phyloP scores from a whole-genome alignment of 1,284 basidiomycete species.

The Takashimella koratensis region DNA sequence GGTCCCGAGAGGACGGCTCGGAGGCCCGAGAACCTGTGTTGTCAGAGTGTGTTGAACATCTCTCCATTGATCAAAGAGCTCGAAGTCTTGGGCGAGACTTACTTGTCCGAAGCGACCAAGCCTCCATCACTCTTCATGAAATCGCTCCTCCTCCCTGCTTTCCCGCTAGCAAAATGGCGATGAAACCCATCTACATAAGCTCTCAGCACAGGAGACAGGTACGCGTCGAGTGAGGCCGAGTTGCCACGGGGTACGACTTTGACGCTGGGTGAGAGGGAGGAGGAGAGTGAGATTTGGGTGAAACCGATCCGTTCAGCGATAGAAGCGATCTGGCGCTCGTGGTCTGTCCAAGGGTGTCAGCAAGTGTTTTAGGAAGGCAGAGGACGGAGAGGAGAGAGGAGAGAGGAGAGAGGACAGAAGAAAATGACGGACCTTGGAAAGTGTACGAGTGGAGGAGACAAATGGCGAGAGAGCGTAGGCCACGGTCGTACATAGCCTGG shows the following conservation, averaged over 20 bases:
- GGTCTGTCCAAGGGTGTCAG: conserved; percentile 73
- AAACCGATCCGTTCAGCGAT: conserved; percentile 79
- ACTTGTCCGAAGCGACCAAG: conserved; percentile 59
- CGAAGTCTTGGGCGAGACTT: conserved; percentile 53
- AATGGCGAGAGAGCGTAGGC: conserved; percentile 79
- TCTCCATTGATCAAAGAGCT: conserved; percentile 59
- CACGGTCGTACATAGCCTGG: conserved; percentile 64
- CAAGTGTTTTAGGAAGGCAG: too few relatives aligned
- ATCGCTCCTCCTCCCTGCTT: conserved; percentile 45
- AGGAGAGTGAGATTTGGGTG: conserved; percentile 78
- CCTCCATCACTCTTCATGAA: conserved; percentile 89
- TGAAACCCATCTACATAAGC: conserved; percentile 74
- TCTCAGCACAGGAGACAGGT: conserved; percentile 84
- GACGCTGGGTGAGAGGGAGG: conserved; percentile 90
- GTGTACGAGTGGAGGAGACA: conserved; percentile 81
- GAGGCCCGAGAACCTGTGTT: conserved; percentile 61
- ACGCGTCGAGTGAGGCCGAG: conserved; percentile 91
- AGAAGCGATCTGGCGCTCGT: conserved; percentile 66
- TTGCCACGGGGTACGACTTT: conserved; percentile 84
- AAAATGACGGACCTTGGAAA: too few relatives aligned
- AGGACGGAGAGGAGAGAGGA: too few relatives aligned
- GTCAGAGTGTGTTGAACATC: too few relatives aligned
- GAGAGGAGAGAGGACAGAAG: too few relatives aligned
- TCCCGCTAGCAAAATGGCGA: conserved; percentile 66
- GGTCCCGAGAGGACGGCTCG: conserved; percentile 66